Base-by-base conservation (phyloP, 148 eudicot species). In the Linanthus parryae region DNA sequence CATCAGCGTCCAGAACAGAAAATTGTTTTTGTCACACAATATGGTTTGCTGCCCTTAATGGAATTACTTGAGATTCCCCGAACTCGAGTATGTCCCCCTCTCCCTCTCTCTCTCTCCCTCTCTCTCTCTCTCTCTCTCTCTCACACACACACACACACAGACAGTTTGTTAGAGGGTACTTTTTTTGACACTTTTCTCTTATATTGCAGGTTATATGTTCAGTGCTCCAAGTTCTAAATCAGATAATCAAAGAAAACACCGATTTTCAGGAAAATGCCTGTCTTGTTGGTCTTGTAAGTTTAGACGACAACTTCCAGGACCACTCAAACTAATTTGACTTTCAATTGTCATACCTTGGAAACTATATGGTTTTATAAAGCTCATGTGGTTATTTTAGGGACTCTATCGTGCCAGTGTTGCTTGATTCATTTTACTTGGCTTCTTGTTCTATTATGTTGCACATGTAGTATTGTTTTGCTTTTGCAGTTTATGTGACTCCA, bases 181-280 rank as follows among this genome's bases (percentile, higher is more conserved):
- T 12, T 48, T 2, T 13, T 52, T 33, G 10, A 7, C 10, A 2
- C 14, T n/a, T 7, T 11, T 36, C 22, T 49, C 37, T 30, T n/a
- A 12, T 19, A 30, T 30, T 76, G 79, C 99, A 92, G 99, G 91
- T 84, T 37, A 75, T 71, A 51, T 87, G 91, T 65, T 80, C 99
- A 11, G 96, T 82, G 61, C 84, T 92, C 39, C 99, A 84, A 78
- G 81, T 92, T 75, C 67, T 92, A 53, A 92, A 92, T 64, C 83
- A 77, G 66, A 82, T 92, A 41, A 75, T 92, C 58, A 87, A 80
- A 64, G 99, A 88, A 69, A 88, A 84, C 61, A 68, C 77, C 12
- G 88, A 84, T 48, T 81, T 80, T 56, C 99, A 71, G 76, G 99
- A 87, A 65, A 92, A 84, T 88, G 99, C 99, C 57, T 92, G 95